These are phyloP conservation scores for Plantago elongata DNA, from an alignment of 257 asterid genomes.

Conservation along the genomic window DNA sequence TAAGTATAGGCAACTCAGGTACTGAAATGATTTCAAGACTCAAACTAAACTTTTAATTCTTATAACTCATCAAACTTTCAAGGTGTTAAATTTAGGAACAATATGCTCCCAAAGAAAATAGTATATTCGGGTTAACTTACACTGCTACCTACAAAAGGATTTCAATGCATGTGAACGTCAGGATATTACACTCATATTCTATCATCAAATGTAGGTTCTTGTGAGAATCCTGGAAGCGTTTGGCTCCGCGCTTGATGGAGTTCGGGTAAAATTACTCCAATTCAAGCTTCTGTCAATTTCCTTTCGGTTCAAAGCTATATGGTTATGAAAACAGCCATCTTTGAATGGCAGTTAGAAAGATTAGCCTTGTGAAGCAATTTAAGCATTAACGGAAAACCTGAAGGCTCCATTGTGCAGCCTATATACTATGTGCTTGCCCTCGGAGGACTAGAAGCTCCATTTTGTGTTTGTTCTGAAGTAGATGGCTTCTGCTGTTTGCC, in stretches of 20 bases:
- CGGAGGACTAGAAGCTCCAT: slow-evolving; percentile 38
- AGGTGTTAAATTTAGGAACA: not conserved
- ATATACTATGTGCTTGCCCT: slow-evolving; percentile 34
- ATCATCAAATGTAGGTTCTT: slow-evolving; percentile 23
- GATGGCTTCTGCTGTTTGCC: slow-evolving; percentile 32
- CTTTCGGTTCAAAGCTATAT: slow-evolving; percentile 5
- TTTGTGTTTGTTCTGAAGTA: slow-evolving; percentile 38
- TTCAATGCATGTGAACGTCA: not conserved
- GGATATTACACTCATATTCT: slow-evolving; percentile 1
- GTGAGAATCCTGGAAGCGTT: slow-evolving; percentile 8
- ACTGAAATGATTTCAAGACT: too few species aligned
- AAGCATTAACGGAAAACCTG: slow-evolving; percentile 1
- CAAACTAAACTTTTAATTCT: slow-evolving; percentile 8
- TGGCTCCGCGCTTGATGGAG: slow-evolving; percentile 21
- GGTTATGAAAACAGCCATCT: slow-evolving; percentile 15
- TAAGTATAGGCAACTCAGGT: too few species aligned
- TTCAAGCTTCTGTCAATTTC: slow-evolving; percentile 16
- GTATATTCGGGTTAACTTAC: not conserved
- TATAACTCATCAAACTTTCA: not conserved
- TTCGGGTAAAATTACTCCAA: slow-evolving; percentile 31
- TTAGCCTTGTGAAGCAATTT: too few species aligned
- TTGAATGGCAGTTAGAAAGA: slow-evolving; percentile 1
- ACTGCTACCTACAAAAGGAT: not conserved
- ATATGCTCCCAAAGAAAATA: not conserved
- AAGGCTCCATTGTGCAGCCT: slow-evolving; percentile 4